Evolutionary conservation across 2,329 filamentous ascomycete species (phyloP).

Genomic region (Nannizziopsis barbatae): DNA sequence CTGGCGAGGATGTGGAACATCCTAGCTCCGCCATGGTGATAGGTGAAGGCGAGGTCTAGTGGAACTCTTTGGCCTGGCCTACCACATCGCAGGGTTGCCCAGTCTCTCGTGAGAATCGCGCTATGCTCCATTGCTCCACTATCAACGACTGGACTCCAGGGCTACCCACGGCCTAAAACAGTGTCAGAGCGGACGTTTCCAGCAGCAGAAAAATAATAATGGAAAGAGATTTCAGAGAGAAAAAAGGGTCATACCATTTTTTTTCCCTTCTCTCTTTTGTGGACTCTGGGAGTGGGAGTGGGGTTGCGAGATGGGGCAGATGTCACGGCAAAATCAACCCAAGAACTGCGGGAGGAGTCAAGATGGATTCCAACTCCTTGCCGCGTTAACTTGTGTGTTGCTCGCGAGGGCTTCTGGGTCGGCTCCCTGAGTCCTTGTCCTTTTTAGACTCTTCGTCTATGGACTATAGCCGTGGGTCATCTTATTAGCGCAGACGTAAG

Average conservation of each 20-base stretch:
- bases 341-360: not conserved
- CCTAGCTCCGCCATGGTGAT: conserved; percentile 5
- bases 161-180: not conserved
- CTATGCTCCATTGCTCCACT: not conserved
- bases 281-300: conserved; percentile 1
- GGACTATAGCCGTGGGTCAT: not conserved
- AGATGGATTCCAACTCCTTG: not conserved
- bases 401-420: not conserved
- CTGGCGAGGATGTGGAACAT: conserved; percentile 5
- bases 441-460: not conserved
- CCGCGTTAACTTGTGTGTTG: not conserved
- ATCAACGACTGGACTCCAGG: not conserved
- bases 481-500: no score
- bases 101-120: not conserved
- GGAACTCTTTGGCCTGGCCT: conserved; percentile 10
- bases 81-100: conserved; percentile 12
- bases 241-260: not conserved
- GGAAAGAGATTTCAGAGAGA: not conserved
- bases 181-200: not conserved
- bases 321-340: not conserved
- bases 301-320: not conserved
- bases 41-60: conserved; percentile 7
- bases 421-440: not conserved
- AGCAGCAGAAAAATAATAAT: not conserved
- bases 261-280: not conserved